A percentile compares a stretch with the other conserved stretches of the same genome.
phyloP scores from a whole-genome alignment of 2,329 filamentous ascomycete genomes.

The Sporothrix phasma region DNA sequence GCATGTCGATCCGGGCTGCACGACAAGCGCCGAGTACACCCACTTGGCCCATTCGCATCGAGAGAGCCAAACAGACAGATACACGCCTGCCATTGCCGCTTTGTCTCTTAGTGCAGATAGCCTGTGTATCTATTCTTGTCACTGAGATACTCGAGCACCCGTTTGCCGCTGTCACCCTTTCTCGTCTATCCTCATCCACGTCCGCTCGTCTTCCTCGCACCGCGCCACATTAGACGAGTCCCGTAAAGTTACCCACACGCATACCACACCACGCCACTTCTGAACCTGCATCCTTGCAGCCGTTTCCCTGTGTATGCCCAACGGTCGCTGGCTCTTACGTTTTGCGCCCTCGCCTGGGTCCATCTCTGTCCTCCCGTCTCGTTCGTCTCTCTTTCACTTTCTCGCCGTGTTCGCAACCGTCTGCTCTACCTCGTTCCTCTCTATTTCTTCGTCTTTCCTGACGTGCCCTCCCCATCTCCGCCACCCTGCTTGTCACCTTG shows the following conservation, averaged over 20 bases:
- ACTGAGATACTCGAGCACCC: not conserved
- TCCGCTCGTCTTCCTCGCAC: conserved; percentile 5
- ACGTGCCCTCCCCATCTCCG: not conserved
- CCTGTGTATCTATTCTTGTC: conserved; percentile 11
- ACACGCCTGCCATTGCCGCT: conserved; percentile 16
- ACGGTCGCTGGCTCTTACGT: conserved; percentile 8
- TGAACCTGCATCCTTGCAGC: conserved; percentile 11
- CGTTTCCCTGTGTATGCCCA: conserved; percentile 6
- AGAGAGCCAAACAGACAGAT: not conserved
- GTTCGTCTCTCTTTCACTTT: not conserved
- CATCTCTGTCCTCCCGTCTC: not conserved
- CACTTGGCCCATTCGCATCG: conserved; percentile 14
- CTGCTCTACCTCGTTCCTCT: not conserved
- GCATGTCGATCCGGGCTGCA: conserved; percentile 21
- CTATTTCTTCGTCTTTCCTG: not conserved
- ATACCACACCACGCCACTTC: conserved; percentile 4
- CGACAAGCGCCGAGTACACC: conserved; percentile 30
- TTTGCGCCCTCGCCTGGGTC: not conserved
- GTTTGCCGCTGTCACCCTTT: conserved; percentile 9
- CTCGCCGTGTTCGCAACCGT: not conserved
- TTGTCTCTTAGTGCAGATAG: conserved; percentile 20
- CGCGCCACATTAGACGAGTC: conserved; percentile 12
- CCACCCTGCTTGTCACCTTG: not conserved
- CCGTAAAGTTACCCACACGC: conserved; percentile 8
- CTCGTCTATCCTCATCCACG: not conserved